Percentiles rank a stretch among this genome's conserved stretches.
Conservation (phyloP, 1,284 basidiomycete genomes). For the Microbotryum intermedium region DNA sequence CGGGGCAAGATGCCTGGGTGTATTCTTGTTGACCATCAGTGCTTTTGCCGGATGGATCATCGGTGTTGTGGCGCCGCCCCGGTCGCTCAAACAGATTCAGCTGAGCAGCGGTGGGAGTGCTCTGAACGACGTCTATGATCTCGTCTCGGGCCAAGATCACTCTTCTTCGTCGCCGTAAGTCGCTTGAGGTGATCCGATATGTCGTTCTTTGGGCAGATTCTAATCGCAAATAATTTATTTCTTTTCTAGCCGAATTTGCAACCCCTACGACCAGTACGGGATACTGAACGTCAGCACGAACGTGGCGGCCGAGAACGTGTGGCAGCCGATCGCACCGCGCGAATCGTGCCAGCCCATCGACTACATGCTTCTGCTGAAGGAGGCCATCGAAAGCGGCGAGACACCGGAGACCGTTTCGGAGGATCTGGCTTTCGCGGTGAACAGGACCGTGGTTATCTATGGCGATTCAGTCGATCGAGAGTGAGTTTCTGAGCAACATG, state of each 20-base stretch:
- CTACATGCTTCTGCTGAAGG: constrained; percentile 8
- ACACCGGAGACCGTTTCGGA: neutral
- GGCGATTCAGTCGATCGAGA: constrained; percentile 27
- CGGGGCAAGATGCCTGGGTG: neutral
- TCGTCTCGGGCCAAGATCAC: too few species aligned
- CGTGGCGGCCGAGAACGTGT: constrained; percentile 9
- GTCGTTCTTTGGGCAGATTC: neutral
- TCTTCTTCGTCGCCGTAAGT: neutral
- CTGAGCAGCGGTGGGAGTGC: too few species aligned
- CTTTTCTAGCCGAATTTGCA: neutral
- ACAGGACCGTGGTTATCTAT: constrained; percentile 20
- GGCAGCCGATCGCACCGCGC: constrained; percentile 14
- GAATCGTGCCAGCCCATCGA: constrained; percentile 18
- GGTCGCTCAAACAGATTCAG: too few species aligned
- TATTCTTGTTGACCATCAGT: neutral
- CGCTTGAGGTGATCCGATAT: neutral
- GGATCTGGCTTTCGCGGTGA: constrained; percentile 4
- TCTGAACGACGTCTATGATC: too few species aligned
- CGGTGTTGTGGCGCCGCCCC: constrained; percentile 4
- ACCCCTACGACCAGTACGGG: constrained; percentile 8
- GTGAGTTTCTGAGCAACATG: neutral
- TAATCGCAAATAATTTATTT: neutral
- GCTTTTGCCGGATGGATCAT: constrained; percentile 5
- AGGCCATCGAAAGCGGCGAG: neutral
- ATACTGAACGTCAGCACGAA: constrained; percentile 20